These are phyloP conservation scores for Neofusicoccum cordaticola DNA, from an alignment of 2,329 filamentous ascomycete species.

Conservation along the genomic window DNA sequence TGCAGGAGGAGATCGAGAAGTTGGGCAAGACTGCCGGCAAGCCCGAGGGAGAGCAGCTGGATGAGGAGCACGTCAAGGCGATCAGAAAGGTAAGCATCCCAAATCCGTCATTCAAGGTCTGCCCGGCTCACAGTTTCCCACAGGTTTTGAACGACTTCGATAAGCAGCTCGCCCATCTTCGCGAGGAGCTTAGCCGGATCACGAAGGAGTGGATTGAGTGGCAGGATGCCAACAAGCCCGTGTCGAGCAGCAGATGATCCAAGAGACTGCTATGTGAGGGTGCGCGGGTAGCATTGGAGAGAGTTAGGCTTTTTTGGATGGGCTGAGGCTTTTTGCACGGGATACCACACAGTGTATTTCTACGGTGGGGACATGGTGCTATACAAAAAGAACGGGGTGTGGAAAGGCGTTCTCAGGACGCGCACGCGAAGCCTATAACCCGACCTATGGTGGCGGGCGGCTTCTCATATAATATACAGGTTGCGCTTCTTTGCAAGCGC, in stretches of 20 bases:
- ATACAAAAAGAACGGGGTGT: conserved; percentile 5
- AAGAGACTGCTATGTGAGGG: neutral
- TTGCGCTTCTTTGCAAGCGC: neutral
- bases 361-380: conserved; percentile 10
- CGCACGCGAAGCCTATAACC: neutral
- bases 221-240: conserved; percentile 32
- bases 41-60: conserved; percentile 53
- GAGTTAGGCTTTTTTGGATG: conserved; percentile 4
- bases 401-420: conserved; percentile 4
- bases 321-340: conserved; percentile 7
- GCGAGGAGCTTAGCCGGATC: conserved; percentile 61
- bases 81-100: conserved; percentile 66
- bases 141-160: conserved; percentile 80
- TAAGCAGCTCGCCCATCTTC: conserved; percentile 72
- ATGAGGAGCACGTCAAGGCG: conserved; percentile 68
- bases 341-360: conserved; percentile 15
- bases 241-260: conserved; percentile 6
- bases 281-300: neutral
- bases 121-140: conserved; percentile 21
- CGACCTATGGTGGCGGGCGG: neutral
- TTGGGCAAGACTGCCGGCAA: conserved; percentile 54
- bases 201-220: conserved; percentile 59
- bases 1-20: conserved; percentile 73
- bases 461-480: conserved; percentile 7
- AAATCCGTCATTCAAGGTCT: neutral